Base-by-base conservation (phyloP, 108 stramenopile species). In the Cyclotella baltica region DNA sequence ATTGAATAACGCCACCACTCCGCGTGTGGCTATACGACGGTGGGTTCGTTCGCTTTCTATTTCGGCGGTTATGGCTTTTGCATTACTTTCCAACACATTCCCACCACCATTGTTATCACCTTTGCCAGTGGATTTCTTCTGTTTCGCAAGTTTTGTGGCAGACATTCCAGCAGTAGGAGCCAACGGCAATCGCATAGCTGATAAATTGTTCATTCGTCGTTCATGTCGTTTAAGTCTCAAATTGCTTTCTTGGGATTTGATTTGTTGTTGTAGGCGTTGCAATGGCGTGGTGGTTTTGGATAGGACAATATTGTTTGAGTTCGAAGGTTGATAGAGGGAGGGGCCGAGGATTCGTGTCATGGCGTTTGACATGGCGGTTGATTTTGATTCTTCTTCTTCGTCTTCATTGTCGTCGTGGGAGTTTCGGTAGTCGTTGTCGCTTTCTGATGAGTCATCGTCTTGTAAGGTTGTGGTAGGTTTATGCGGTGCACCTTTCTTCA, bases 1-100 rank as follows among this genome's bases (percentile, higher is more conserved):
- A 79, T 96, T 96, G 61, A 96, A 96, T 9, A 96, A 75, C 2
- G 93, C 93, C 23, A 96, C 96, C 16, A 96, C 96, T 71, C 96
- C 96, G 27, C 93, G 81, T 4, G 96, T 96, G 38, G 96, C 96
- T 6, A 94, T 89, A 25, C 93, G 80, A 51, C 96, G 86, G 78
- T 93, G 96, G 25, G 88, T 51, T 9, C 96, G 78, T 82, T 96
- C 96, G 31, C 70, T 83, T 58, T 93, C 92, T 52, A 96, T 75
- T 73, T 94, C 93, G 51, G 83, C 77, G 13, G 88, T 84, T 25
- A 80, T 68, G 19, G 71, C 85, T 27, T 52, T 37, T 36, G 77
- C 70, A 29, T 67, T 67, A 19, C 73, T 55, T 23, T 51, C 55
- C 27, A 48, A 36, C 9, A 13, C 48, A 13, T 83, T 77, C n/a